phyloP scores from a whole-genome alignment of 495 filamentous ascomycete genomes.

The Rusavskia elegans region DNA sequence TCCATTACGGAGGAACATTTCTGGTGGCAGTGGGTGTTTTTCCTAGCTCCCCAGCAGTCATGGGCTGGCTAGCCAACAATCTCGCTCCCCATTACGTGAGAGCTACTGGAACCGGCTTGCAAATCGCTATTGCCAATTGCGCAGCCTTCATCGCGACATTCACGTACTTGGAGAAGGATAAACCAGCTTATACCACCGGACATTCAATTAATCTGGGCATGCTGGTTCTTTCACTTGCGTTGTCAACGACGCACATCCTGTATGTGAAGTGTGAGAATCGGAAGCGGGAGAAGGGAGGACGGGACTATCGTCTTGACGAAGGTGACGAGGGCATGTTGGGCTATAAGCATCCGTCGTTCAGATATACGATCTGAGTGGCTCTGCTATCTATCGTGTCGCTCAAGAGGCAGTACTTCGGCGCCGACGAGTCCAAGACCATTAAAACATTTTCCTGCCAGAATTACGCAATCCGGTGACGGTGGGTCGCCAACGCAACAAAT shows the following conservation, averaged over 20 bases:
- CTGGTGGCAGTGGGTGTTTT: conserved; percentile 5
- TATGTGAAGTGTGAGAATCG: conserved; percentile 32
- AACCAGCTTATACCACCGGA: conserved; percentile 26
- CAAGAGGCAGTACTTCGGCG: too few relatives aligned
- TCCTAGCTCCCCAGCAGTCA: conserved; percentile 7
- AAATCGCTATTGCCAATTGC: conserved; percentile 30
- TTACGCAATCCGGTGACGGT: too few relatives aligned
- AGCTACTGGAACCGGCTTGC: conserved; percentile 29
- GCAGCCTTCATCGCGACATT: conserved; percentile 36
- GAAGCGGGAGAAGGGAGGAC: conserved; percentile 23
- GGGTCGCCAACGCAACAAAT: too few relatives aligned
- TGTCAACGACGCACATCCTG: conserved; percentile 19
- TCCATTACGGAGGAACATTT: conserved; percentile 15
- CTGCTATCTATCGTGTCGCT: background rate
- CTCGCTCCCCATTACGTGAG: conserved; percentile 30
- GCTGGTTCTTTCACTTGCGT: conserved; percentile 21
- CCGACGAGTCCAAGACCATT: too few relatives aligned
- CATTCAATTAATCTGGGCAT: conserved; percentile 32
- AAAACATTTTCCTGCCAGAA: too few relatives aligned
- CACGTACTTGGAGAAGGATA: conserved; percentile 29
- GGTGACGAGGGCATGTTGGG: conserved; percentile 21
- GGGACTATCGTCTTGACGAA: conserved; percentile 24
- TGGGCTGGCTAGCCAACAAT: conserved; percentile 13
- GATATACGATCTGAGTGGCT: conserved; percentile 24
- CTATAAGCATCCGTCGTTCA: conserved; percentile 28